These are phyloP conservation scores for Pinus tabuliformis DNA, from an alignment of 75 land plant genomes.

Conservation along the genomic window DNA sequence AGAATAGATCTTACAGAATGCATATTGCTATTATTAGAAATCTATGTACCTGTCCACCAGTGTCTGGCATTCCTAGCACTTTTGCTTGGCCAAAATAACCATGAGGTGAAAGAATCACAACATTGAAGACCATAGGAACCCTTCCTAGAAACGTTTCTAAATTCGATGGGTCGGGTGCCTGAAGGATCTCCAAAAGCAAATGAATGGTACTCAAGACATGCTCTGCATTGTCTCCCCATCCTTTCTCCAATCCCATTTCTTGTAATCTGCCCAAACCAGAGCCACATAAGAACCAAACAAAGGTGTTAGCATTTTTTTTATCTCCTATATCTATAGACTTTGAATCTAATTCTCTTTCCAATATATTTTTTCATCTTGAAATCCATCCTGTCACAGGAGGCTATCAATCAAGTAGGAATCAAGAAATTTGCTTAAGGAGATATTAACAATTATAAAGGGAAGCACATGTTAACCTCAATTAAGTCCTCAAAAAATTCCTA, in stretches of 20 bases:
- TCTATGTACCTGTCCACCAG: conserved; percentile 69
- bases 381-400: background rate
- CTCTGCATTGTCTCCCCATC: conserved; percentile 70
- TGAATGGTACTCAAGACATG: conserved; percentile 59
- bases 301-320: background rate
- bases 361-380: background rate
- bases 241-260: conserved; percentile 73
- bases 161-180: conserved; percentile 73
- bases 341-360: background rate
- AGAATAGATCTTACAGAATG: too few relatives aligned
- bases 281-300: background rate
- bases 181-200: conserved; percentile 60
- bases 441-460: background rate
- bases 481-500: background rate
- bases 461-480: background rate
- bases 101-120: conserved; percentile 74
- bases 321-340: background rate
- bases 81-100: conserved; percentile 81
- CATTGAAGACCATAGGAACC: conserved; percentile 80
- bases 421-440: background rate
- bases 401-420: background rate
- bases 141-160: conserved; percentile 63
- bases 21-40: too few relatives aligned
- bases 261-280: conserved; percentile 40
- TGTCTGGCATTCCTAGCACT: conserved; percentile 75